Conservation (phyloP, 2,329 filamentous ascomycete species). For the Apiospora phragmitis region DNA sequence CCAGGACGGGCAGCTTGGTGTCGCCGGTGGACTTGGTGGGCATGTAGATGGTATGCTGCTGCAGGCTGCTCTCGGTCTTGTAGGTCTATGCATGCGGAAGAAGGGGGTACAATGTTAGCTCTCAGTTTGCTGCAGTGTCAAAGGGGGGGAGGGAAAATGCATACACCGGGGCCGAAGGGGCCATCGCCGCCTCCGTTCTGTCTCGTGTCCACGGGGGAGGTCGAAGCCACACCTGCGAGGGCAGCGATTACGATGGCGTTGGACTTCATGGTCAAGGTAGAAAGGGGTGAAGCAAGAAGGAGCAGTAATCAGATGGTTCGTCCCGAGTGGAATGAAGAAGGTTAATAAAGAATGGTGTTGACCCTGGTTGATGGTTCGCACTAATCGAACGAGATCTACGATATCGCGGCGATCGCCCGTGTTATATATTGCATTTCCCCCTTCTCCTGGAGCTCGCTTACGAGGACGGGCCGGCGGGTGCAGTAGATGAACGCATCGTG, state of each 20-base stretch:
- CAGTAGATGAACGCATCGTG: background rate
- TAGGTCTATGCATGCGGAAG: no score
- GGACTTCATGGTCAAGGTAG: background rate
- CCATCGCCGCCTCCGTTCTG: background rate
- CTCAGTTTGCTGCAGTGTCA: accelerated
- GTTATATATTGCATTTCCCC: background rate
- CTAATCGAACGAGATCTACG: background rate
- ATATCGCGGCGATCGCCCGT: background rate
- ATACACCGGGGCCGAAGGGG: background rate
- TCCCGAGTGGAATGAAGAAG: background rate
- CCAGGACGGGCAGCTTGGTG: constrained; percentile 26
- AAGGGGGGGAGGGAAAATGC: background rate
- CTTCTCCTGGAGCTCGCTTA: no score
- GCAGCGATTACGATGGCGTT: background rate
- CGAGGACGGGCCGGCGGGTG: no score
- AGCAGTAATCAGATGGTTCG: background rate
- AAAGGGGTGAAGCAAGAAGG: background rate
- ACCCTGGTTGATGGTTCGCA: background rate
- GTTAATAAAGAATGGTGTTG: background rate
- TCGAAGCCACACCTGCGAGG: background rate
- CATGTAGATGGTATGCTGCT: constrained; percentile 25
- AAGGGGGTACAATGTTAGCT: background rate
- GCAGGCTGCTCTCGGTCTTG: constrained; percentile 13
- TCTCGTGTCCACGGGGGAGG: background rate
- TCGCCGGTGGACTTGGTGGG: constrained; percentile 16